Evolutionary conservation across 495 filamentous ascomycete genomes (phyloP).

Genomic region (Lophiotrema nucula): DNA sequence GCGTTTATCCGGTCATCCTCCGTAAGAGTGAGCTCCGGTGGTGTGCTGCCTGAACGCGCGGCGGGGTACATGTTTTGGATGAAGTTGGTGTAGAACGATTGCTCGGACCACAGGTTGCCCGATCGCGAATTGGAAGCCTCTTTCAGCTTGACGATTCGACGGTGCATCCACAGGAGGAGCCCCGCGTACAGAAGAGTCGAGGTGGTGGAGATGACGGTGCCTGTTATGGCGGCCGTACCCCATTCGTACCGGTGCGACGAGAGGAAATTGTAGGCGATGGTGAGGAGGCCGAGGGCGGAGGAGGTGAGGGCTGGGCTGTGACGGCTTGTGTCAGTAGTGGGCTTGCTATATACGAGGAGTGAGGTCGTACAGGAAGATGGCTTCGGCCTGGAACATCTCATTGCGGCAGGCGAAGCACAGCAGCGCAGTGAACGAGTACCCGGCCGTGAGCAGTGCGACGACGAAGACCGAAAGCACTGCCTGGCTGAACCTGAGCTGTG

Average conservation of each 20-base stretch:
- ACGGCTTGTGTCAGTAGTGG: constrained; percentile 6
- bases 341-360: neutral
- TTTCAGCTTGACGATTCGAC: constrained; percentile 28
- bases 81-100: constrained; percentile 39
- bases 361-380: constrained; percentile 38
- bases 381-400: constrained; percentile 39
- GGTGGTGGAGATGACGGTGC: constrained; percentile 32
- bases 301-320: constrained; percentile 34
- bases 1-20: constrained; percentile 43
- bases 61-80: constrained; percentile 35
- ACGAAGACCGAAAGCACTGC: constrained; percentile 39
- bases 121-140: constrained; percentile 4
- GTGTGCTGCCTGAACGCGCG: constrained; percentile 3
- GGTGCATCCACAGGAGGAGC: constrained; percentile 41
- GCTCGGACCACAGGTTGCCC: constrained; percentile 22
- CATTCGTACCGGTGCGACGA: constrained; percentile 34
- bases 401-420: constrained; percentile 40
- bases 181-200: constrained; percentile 38
- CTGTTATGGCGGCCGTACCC: constrained; percentile 35
- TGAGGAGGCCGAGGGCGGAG: constrained; percentile 41
- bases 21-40: constrained; percentile 17
- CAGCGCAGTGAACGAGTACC: constrained; percentile 42
- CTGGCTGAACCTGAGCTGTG: constrained; percentile 35
- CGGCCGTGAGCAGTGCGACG: constrained; percentile 39
- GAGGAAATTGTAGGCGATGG: constrained; percentile 43